These are phyloP conservation scores for Dictyostelium capitatum DNA, from an alignment of 78 protist genomes.

Conservation along the genomic window DNA sequence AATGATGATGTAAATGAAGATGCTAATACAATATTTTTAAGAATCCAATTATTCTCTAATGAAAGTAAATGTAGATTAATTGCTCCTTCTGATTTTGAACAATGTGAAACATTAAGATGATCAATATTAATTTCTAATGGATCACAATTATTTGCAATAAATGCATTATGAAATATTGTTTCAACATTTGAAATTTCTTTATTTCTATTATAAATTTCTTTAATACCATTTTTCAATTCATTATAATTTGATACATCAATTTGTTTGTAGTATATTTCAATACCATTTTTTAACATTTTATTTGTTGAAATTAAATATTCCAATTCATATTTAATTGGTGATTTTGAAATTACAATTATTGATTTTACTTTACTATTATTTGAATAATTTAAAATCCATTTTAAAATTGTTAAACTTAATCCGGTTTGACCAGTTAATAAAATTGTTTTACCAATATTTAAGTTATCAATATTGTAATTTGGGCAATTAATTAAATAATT, in stretches of 20 bases:
- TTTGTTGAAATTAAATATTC: neutral
- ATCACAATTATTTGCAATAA: neutral
- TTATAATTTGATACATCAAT: conserved; percentile 15
- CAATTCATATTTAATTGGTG: conserved; percentile 51
- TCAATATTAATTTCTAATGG: neutral
- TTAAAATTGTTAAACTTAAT: neutral
- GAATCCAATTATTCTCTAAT: neutral
- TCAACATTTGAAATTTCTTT: conserved; percentile 22
- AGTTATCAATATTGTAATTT: neutral
- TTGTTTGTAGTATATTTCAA: neutral
- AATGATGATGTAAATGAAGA: conserved; percentile 55
- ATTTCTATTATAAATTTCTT: neutral
- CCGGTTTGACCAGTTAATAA: conserved; percentile 58
- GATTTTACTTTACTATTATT: neutral
- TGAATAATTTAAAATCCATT: neutral
- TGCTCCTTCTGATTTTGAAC: conserved; percentile 81
- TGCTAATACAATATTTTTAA: conserved; percentile 59
- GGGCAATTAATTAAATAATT: too few species aligned
- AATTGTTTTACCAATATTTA: neutral
- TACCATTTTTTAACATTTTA: neutral
- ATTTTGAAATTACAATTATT: conserved; percentile 27
- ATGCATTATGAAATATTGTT: conserved; percentile 64
- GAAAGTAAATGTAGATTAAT: conserved; percentile 57
- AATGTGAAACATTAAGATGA: neutral
- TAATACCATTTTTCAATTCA: neutral